A percentile compares a stretch with the other conserved stretches of the same genome.
These are phyloP conservation scores for Acacia melanoxylon DNA, from an alignment of 306 rosid species.

Conservation along the genomic window DNA sequence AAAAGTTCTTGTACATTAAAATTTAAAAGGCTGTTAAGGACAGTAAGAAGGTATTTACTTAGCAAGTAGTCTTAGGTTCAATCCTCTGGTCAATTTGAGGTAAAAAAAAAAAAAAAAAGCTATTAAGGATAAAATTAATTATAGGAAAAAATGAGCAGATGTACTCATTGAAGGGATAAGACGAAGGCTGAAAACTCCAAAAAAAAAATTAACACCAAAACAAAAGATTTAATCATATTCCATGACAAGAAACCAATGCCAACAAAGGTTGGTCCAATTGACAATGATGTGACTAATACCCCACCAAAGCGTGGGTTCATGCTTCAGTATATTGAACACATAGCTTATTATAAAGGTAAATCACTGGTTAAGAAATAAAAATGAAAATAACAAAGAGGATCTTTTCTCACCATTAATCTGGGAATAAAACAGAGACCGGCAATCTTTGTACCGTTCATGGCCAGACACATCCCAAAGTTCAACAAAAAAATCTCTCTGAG, in stretches of 20 bases:
- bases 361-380: not conserved
- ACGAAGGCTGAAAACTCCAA: not conserved
- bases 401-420: slow-evolving; percentile 81
- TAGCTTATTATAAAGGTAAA: slow-evolving; percentile 13
- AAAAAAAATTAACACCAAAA: not conserved
- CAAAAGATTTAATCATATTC: not conserved
- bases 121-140: slow-evolving; percentile 10
- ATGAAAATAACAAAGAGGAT: not conserved
- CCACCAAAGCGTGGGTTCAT: not conserved
- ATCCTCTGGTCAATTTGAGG: not conserved
- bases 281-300: not conserved
- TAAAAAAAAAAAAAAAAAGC: no score
- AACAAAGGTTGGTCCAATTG: not conserved
- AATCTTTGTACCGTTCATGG: slow-evolving; percentile 94
- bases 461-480: slow-evolving; percentile 99
- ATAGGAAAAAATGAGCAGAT: not conserved
- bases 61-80: not conserved
- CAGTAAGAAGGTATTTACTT: not conserved
- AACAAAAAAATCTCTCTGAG: slow-evolving; percentile 89
- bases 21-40: not conserved
- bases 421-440: slow-evolving; percentile 87
- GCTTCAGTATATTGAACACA: slow-evolving; percentile 10
- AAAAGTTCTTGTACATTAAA: slow-evolving; percentile 14
- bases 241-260: slow-evolving; percentile 13
- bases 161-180: not conserved